Evolutionary conservation across 2,329 filamentous ascomycete species (phyloP).

Genomic region (Aaosphaeria arxii): DNA sequence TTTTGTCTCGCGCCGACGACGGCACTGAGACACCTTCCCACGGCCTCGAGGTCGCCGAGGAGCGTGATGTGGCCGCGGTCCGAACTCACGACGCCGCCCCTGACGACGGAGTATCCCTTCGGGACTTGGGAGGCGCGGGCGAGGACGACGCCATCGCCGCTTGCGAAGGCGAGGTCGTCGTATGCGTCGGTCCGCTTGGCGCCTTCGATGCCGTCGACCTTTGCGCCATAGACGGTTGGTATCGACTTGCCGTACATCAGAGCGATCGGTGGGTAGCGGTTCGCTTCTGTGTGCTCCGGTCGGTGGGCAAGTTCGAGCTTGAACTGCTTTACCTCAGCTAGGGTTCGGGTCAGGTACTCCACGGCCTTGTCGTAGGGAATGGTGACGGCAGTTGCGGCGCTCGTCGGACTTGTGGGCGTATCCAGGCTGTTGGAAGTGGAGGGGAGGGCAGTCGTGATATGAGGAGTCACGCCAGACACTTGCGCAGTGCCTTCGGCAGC

Average conservation of each 20-base stretch:
- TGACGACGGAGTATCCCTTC: constrained; percentile 70
- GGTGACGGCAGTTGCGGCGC: constrained; percentile 44
- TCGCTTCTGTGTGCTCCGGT: constrained; percentile 58
- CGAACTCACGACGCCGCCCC: constrained; percentile 71
- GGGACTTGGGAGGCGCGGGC: constrained; percentile 84
- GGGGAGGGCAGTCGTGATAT: constrained; percentile 41
- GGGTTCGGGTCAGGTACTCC: constrained; percentile 71
- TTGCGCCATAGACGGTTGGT: constrained; percentile 80
- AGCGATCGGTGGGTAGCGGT: constrained; percentile 76
- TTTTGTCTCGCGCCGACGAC: constrained; percentile 65
- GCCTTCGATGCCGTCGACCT: constrained; percentile 67
- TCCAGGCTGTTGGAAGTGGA: constrained; percentile 12
- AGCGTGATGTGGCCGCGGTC: constrained; percentile 86
- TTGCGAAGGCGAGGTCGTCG: constrained; percentile 81
- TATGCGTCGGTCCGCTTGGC: constrained; percentile 78
- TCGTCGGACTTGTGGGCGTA: constrained; percentile 9
- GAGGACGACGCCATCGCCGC: constrained; percentile 85
- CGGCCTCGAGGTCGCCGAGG: constrained; percentile 77
- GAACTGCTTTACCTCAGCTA: constrained; percentile 70
- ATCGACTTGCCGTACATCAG: constrained; percentile 84
- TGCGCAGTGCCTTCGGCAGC: constrained; percentile 27
- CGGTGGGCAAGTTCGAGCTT: constrained; percentile 69
- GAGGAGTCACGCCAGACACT: constrained; percentile 42
- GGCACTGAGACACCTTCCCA: constrained; percentile 71
- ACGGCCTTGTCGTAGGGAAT: constrained; percentile 55